A percentile compares a stretch with the other conserved stretches of the same genome.
Conservation (phyloP, 208 protist species). For the Trypanosoma brucei region DNA sequence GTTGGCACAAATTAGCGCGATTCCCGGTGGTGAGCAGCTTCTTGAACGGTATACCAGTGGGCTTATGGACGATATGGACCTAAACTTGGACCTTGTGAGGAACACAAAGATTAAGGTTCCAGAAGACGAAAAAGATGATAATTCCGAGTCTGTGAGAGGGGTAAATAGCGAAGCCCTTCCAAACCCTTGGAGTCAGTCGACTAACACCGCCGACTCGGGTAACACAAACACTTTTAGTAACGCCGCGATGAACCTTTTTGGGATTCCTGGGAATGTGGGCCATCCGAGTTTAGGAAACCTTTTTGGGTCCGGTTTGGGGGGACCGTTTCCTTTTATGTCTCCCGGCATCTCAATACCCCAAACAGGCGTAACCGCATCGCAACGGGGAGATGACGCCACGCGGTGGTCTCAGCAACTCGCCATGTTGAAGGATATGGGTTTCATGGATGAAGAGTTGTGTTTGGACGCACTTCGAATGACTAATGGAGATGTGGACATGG, state of each 20-base stretch:
- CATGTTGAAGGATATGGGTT: conserved; percentile 70
- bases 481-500: conserved; percentile 64
- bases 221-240: background rate
- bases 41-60: conserved; percentile 52
- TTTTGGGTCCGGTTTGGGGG: background rate
- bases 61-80: conserved; percentile 30
- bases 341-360: background rate
- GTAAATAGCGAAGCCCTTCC: conserved; percentile 53
- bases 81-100: conserved; percentile 4
- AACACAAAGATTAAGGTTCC: conserved; percentile 4
- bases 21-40: conserved; percentile 61
- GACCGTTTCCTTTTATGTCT: background rate
- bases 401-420: conserved; percentile 23
- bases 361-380: background rate
- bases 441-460: conserved; percentile 66
- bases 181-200: conserved; percentile 18
- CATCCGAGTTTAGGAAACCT: background rate
- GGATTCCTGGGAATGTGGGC: background rate
- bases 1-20: conserved; percentile 55
- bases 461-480: conserved; percentile 39
- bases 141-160: conserved; percentile 43
- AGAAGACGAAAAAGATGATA: conserved; percentile 19
- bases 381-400: background rate
- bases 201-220: background rate
- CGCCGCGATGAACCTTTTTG: background rate